phyloP scores from a whole-genome alignment of 2,329 filamentous ascomycete genomes.

The Alternaria ventricosa region DNA sequence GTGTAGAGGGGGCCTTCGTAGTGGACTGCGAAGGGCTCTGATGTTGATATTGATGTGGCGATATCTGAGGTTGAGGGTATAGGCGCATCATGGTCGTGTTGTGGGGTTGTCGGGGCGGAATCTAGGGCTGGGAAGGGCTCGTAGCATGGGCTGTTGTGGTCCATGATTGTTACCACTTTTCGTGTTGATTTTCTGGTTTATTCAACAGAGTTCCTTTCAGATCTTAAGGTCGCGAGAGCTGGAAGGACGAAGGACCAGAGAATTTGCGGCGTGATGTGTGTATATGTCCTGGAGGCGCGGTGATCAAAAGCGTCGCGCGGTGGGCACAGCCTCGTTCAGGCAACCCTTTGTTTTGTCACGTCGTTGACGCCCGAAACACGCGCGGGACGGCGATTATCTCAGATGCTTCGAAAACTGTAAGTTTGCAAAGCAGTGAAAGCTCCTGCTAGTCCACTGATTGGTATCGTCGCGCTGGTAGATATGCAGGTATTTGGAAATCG shows the following conservation, averaged over 20 bases:
- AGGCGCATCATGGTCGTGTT: background rate
- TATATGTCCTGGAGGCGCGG: background rate
- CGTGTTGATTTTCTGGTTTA: background rate
- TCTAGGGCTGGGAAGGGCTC: constrained; percentile 2
- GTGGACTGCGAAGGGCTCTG: background rate
- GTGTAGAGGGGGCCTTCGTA: constrained; percentile 40
- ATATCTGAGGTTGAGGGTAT: background rate
- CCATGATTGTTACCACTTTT: background rate
- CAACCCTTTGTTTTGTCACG: constrained; percentile 3
- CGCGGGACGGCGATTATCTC: background rate
- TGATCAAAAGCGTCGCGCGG: background rate
- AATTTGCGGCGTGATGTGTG: background rate
- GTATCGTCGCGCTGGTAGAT: background rate
- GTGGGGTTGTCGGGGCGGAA: constrained; percentile 1
- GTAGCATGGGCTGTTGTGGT: background rate
- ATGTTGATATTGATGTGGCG: background rate
- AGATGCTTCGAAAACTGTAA: no score
- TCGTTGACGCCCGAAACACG: background rate
- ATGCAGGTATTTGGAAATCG: accelerated
- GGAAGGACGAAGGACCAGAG: background rate
- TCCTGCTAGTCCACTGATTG: background rate
- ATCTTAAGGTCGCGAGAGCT: background rate
- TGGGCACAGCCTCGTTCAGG: constrained; percentile 15
- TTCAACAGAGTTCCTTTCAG: background rate
- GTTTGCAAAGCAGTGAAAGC: background rate